Evolutionary conservation across 2,329 filamentous ascomycete species (phyloP).

Genomic region (Dothideomycetidae sp.): DNA sequence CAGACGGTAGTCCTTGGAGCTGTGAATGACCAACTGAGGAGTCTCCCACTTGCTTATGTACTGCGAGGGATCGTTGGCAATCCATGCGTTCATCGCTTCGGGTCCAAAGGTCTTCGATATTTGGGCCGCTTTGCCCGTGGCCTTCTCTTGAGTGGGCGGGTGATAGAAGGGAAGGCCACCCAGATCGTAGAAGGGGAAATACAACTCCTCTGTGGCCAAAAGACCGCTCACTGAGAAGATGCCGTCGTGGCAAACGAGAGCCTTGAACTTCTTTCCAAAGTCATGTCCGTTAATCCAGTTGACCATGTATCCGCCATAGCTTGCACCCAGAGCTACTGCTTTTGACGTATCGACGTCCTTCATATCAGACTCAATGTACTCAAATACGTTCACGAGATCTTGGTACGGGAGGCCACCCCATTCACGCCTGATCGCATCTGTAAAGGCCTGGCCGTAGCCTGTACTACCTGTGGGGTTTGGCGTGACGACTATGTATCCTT

Average conservation of each 20-base stretch:
- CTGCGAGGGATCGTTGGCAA: constrained; percentile 42
- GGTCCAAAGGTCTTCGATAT: constrained; percentile 5
- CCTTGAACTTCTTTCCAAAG: constrained; percentile 72
- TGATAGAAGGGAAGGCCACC: constrained; percentile 37
- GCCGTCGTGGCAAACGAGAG: constrained; percentile 77
- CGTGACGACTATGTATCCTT: constrained; percentile 69
- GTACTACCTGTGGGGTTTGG: constrained; percentile 77
- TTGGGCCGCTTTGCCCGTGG: constrained; percentile 7
- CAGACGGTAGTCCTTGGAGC: constrained; percentile 75
- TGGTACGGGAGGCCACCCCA: constrained; percentile 80
- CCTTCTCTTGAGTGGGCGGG: constrained; percentile 14
- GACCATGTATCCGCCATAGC: constrained; percentile 64
- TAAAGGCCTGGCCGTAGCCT: constrained; percentile 64
- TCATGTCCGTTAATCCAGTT: constrained; percentile 87
- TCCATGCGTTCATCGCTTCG: constrained; percentile 32
- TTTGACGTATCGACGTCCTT: constrained; percentile 53
- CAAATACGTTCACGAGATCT: constrained; percentile 65
- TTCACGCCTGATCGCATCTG: constrained; percentile 60
- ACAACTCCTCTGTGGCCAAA: constrained; percentile 36
- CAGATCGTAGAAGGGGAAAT: constrained; percentile 41
- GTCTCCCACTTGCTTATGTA: constrained; percentile 60
- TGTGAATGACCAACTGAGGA: constrained; percentile 81
- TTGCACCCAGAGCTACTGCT: constrained; percentile 61
- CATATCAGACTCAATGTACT: constrained; percentile 54
- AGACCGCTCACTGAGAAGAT: constrained; percentile 49